Conservation (phyloP, 345 rosid genomes). For the Eucalyptus pauciflora region DNA sequence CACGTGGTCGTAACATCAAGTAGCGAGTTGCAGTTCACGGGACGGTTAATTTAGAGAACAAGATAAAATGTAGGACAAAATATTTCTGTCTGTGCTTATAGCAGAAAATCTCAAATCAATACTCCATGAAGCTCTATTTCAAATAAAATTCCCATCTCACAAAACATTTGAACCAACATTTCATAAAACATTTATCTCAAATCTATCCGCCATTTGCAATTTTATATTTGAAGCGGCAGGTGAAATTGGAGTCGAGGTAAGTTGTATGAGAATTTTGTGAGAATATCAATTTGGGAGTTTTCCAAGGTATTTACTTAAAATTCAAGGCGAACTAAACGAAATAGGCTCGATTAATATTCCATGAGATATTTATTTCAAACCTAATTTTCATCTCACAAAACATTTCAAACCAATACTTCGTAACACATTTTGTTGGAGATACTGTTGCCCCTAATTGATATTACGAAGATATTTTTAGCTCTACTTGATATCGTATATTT, state of each 20-base stretch:
- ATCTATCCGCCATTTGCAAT: not conserved
- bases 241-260: fast-evolving
- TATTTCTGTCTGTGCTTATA: not conserved
- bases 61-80: not conserved
- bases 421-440: too few relatives aligned
- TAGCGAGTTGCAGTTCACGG: not conserved
- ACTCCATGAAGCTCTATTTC: not conserved
- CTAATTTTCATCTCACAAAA: too few relatives aligned
- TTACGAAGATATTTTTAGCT: too few relatives aligned
- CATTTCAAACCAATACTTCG: too few relatives aligned
- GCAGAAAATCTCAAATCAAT: not conserved
- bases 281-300: not conserved
- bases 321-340: too few relatives aligned
- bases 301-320: too few relatives aligned
- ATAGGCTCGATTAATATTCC: too few relatives aligned
- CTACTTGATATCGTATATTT: too few relatives aligned
- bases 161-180: not conserved
- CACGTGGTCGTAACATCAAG: not conserved
- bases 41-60: not conserved
- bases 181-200: not conserved
- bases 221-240: fast-evolving
- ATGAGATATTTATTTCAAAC: too few relatives aligned
- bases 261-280: too few relatives aligned
- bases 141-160: not conserved
- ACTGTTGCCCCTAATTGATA: too few relatives aligned